Conservation (phyloP, 208 protist genomes). For the Acanthamoeba sp. region DNA sequence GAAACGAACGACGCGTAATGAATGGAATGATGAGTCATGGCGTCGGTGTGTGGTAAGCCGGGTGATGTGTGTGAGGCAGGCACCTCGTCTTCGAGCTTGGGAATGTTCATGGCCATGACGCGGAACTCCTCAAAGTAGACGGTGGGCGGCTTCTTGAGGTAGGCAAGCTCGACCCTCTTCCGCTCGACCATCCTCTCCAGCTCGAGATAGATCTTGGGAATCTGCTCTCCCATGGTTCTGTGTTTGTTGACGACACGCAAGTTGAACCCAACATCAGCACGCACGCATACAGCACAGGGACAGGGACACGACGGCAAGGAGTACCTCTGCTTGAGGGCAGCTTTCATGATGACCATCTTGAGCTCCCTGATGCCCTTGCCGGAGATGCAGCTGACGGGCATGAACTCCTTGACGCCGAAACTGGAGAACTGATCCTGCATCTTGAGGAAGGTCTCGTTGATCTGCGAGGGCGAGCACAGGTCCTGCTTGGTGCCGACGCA, state of each 20-base stretch:
- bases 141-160: constrained; percentile 33
- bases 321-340: constrained; percentile 29
- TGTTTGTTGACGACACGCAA: too few species aligned
- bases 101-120: constrained; percentile 34
- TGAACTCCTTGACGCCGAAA: constrained; percentile 69
- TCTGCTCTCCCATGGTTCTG: constrained; percentile 65
- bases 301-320: too few species aligned
- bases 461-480: constrained; percentile 17
- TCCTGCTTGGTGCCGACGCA: constrained; percentile 53
- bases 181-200: constrained; percentile 19
- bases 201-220: constrained; percentile 47
- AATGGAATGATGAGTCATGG: background rate
- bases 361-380: constrained; percentile 65
- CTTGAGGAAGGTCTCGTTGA: constrained; percentile 72
- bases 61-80: background rate
- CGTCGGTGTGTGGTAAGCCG: background rate
- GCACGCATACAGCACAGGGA: too few species aligned
- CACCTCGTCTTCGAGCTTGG: constrained; percentile 28
- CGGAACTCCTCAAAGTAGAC: constrained; percentile 26
- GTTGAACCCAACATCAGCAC: too few species aligned
- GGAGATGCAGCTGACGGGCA: constrained; percentile 56
- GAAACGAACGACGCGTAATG: background rate
- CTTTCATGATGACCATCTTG: constrained; percentile 45
- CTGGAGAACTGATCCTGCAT: constrained; percentile 67
- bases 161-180: background rate